Percentiles rank a stretch among this genome's conserved stretches.
Evolutionary conservation across 768 basidiomycete genomes (phyloP).

Genomic region (Lactarius tabidus): DNA sequence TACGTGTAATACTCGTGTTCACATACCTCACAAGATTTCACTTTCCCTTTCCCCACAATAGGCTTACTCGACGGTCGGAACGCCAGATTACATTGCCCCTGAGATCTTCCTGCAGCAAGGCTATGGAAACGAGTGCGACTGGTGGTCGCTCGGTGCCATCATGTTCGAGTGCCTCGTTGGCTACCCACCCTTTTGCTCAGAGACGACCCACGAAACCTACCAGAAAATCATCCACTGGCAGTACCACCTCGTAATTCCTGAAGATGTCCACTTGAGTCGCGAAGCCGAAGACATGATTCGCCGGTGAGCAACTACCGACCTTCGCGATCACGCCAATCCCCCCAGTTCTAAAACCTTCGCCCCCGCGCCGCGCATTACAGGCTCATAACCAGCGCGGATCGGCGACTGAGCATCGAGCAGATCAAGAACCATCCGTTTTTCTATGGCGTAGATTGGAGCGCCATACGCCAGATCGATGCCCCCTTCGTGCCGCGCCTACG

Average conservation of each 20-base stretch:
- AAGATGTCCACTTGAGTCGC: conserved; percentile 87
- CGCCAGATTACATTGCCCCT: conserved; percentile 94
- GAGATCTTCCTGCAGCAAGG: conserved; percentile 96
- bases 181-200: conserved; percentile 95
- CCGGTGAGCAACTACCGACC: conserved; percentile 46
- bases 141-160: conserved; percentile 99
- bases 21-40: conserved; percentile 5
- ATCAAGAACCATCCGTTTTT: conserved; percentile 93
- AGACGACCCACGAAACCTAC: conserved; percentile 96
- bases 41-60: conserved; percentile 31
- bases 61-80: conserved; percentile 98
- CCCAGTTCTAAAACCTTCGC: conserved; percentile 6
- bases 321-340: background rate
- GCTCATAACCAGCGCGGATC: conserved; percentile 80
- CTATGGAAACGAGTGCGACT: conserved; percentile 98
- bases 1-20: conserved; percentile 34
- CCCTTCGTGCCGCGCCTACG: conserved; percentile 95
- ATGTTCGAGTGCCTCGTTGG: conserved; percentile 98
- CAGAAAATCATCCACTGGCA: conserved; percentile 97
- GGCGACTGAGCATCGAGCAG: conserved; percentile 74
- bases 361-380: conserved; percentile 34
- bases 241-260: conserved; percentile 81
- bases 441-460: conserved; percentile 91
- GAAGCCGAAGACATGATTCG: conserved; percentile 89
- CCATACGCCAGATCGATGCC: conserved; percentile 83